Conservation (phyloP, 23 red algal species). For the Cyanidium caldarium region DNA sequence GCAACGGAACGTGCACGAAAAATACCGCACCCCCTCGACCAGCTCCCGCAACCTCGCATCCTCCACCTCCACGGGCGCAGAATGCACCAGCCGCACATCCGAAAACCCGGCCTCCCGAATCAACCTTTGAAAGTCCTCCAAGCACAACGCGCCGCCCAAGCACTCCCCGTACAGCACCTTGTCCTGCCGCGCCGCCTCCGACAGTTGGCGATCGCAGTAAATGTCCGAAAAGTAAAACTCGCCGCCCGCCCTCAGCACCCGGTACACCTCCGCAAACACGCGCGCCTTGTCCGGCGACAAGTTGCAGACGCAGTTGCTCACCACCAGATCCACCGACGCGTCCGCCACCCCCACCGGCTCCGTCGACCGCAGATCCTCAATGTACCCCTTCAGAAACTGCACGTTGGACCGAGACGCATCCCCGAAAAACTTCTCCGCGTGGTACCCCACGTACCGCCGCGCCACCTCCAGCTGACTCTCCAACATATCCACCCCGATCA, state of each 20-base stretch:
- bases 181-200: constrained; percentile 23
- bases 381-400: constrained; percentile 36
- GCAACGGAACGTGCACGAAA: constrained; percentile 53
- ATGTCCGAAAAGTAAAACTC: constrained; percentile 89
- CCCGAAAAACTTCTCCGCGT: constrained; percentile 45
- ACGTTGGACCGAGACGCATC: constrained; percentile 21
- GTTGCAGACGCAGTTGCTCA: constrained; percentile 80
- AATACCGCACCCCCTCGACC: constrained; percentile 46
- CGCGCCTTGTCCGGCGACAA: constrained; percentile 39
- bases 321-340: constrained; percentile 53
- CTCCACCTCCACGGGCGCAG: constrained; percentile 23
- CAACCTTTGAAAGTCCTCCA: constrained; percentile 46
- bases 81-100: constrained; percentile 52
- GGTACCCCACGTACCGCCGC: constrained; percentile 23
- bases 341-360: constrained; percentile 26
- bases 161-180: constrained; percentile 47
- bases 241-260: constrained; percentile 45
- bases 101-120: constrained; percentile 42
- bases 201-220: constrained; percentile 51
- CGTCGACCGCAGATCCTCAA: constrained; percentile 39
- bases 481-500: constrained; percentile 77
- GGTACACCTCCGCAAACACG: constrained; percentile 46
- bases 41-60: constrained; percentile 15
- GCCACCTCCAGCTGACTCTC: constrained; percentile 51
- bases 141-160: constrained; percentile 52